A percentile compares a stretch with the other conserved stretches of the same genome.
Conservation (phyloP, 164 flowering plant genomes). For the Malania oleifera region DNA sequence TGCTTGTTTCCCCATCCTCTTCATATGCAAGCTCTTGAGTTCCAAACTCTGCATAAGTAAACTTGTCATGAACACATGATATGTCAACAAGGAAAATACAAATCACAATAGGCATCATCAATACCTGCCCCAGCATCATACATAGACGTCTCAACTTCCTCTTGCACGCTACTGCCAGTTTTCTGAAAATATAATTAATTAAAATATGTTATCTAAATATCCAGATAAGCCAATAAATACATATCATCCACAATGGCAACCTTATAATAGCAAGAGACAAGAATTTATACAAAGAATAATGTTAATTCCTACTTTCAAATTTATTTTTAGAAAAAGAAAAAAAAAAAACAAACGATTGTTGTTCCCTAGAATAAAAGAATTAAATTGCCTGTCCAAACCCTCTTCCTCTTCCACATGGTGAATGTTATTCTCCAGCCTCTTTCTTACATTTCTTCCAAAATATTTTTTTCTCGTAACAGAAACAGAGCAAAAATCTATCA, state of each 20-base stretch:
- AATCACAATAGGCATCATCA: constrained; percentile 1
- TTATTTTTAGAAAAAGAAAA: neutral
- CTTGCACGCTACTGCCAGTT: constrained; percentile 47
- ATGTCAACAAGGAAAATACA: constrained; percentile 3
- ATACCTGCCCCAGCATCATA: constrained; percentile 65
- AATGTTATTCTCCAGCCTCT: neutral
- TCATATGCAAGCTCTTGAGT: constrained; percentile 52
- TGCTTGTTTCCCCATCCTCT: constrained; percentile 75
- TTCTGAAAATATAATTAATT: constrained; percentile 40
- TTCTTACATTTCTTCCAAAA: neutral
- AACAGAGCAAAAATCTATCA: no score
- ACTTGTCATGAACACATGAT: constrained; percentile 10
- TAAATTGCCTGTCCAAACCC: neutral
- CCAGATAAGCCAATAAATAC: no score
- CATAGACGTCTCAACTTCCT: constrained; percentile 67
- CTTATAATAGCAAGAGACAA: neutral
- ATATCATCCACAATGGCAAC: no score
- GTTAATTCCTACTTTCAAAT: neutral
- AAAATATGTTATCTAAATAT: neutral
- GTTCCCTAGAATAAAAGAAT: neutral
- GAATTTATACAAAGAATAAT: neutral
- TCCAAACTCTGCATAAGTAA: constrained; percentile 36
- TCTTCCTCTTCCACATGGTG: neutral
- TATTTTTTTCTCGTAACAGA: no score
- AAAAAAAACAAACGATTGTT: no score